phyloP scores from a whole-genome alignment of 2,329 filamentous ascomycete genomes.

The Aspergillaceae sp. region DNA sequence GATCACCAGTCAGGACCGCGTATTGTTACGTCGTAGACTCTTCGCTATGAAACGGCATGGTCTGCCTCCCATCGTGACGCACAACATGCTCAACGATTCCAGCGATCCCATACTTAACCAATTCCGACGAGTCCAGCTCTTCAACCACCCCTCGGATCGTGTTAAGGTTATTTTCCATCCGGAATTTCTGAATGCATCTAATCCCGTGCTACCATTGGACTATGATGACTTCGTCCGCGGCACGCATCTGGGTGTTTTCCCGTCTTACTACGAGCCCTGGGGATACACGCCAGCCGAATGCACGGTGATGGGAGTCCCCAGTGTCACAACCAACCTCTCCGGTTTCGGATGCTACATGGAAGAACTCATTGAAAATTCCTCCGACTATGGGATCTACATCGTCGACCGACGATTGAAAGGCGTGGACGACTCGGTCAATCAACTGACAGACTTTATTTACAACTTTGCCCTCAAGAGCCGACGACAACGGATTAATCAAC shows the following conservation, averaged over 20 bases:
- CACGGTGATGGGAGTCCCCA: conserved; percentile 97
- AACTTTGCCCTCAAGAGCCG: conserved; percentile 90
- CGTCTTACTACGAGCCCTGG: conserved; percentile 99
- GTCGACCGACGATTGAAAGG: conserved; percentile 92
- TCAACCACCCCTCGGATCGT: conserved; percentile 89
- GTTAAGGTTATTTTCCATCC: conserved; percentile 98
- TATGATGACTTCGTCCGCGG: conserved; percentile 98
- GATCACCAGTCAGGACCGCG: conserved; percentile 82
- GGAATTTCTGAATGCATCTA: conserved; percentile 91
- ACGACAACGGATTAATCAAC: conserved; percentile 95
- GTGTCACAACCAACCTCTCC: conserved; percentile 94
- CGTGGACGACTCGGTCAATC: conserved; percentile 94
- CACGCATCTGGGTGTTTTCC: conserved; percentile 89
- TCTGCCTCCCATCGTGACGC: conserved; percentile 90
- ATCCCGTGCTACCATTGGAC: conserved; percentile 88
- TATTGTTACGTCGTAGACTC: conserved; percentile 78
- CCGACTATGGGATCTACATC: conserved; percentile 98
- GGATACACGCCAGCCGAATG: conserved; percentile 97
- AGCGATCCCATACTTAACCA: conserved; percentile 95
- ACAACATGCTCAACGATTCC: conserved; percentile 93
- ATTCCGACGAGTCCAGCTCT: conserved; percentile 88
- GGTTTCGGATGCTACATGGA: conserved; percentile 99
- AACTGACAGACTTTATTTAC: conserved; percentile 85
- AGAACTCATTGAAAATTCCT: conserved; percentile 94
- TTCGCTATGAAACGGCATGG: conserved; percentile 94